These are phyloP conservation scores for Sphenostylis stenocarpa DNA, from an alignment of 306 rosid species.

Conservation along the genomic window DNA sequence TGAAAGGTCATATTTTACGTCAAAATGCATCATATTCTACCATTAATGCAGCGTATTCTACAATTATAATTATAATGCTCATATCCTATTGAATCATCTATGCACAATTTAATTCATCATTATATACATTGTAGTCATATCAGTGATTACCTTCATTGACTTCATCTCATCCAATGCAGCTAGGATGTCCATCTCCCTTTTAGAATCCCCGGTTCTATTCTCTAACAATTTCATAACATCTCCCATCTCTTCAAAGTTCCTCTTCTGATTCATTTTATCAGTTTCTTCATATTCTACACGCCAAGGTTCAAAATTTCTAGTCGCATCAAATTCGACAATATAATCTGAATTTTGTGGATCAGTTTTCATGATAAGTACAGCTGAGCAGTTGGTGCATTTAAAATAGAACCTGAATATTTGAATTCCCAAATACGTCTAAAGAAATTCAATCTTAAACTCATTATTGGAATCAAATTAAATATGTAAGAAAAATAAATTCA, in stretches of 20 bases:
- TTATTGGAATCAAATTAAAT: slow-evolving; percentile 17
- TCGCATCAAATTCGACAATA: slow-evolving; percentile 75
- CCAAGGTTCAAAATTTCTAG: slow-evolving; percentile 63
- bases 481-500: too few relatives aligned
- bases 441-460: not conserved
- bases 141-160: slow-evolving; percentile 75
- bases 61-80: not conserved
- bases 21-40: not conserved
- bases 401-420: slow-evolving; percentile 87
- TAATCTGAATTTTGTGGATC: slow-evolving; percentile 94
- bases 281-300: slow-evolving; percentile 83
- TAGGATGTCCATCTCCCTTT: slow-evolving; percentile 67
- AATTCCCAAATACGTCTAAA: slow-evolving; percentile 79
- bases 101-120: too few relatives aligned
- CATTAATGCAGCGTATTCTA: too few relatives aligned
- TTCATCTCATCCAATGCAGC: slow-evolving; percentile 98
- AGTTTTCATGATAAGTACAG: slow-evolving; percentile 82
- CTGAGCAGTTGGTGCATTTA: slow-evolving; percentile 84
- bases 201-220: slow-evolving; percentile 87
- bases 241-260: slow-evolving; percentile 83
- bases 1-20: not conserved
- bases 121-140: not conserved
- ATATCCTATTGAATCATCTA: slow-evolving; percentile 5
- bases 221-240: slow-evolving; percentile 88
- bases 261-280: slow-evolving; percentile 41